phyloP scores from a whole-genome alignment of 768 basidiomycete species.

The Lactifluus echinatus region DNA sequence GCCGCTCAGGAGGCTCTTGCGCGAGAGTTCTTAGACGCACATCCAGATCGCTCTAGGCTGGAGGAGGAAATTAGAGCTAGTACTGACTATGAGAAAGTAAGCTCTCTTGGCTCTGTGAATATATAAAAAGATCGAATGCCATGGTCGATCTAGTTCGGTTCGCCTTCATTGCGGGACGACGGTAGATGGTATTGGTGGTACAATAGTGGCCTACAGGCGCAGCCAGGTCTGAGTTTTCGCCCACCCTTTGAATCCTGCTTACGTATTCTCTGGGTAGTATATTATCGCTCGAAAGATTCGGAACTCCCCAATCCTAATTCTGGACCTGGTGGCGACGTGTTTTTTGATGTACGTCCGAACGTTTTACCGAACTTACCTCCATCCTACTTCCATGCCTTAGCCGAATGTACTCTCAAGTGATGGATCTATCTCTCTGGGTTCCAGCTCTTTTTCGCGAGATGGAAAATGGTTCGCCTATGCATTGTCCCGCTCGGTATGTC shows the following conservation, averaged over 20 bases:
- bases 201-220: constrained; percentile 70
- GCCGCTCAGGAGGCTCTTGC: constrained; percentile 52
- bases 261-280: constrained; percentile 32
- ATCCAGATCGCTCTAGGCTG: constrained; percentile 47
- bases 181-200: constrained; percentile 75
- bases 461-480: constrained; percentile 73
- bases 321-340: constrained; percentile 52
- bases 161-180: constrained; percentile 54
- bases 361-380: background rate
- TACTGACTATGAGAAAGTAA: constrained; percentile 35
- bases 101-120: background rate
- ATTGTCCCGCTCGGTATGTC: constrained; percentile 58
- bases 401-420: constrained; percentile 65
- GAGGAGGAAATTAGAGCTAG: constrained; percentile 50
- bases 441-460: constrained; percentile 50
- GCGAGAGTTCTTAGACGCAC: constrained; percentile 51
- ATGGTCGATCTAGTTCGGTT: constrained; percentile 41
- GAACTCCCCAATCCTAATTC: constrained; percentile 42
- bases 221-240: constrained; percentile 31
- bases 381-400: constrained; percentile 27
- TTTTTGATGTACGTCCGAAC: constrained; percentile 55
- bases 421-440: constrained; percentile 57
- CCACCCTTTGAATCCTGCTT: background rate
- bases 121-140: background rate
- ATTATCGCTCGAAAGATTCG: constrained; percentile 50